Base-by-base conservation (phyloP, 2,329 filamentous ascomycete genomes). In the Hymenoscyphus repandus region DNA sequence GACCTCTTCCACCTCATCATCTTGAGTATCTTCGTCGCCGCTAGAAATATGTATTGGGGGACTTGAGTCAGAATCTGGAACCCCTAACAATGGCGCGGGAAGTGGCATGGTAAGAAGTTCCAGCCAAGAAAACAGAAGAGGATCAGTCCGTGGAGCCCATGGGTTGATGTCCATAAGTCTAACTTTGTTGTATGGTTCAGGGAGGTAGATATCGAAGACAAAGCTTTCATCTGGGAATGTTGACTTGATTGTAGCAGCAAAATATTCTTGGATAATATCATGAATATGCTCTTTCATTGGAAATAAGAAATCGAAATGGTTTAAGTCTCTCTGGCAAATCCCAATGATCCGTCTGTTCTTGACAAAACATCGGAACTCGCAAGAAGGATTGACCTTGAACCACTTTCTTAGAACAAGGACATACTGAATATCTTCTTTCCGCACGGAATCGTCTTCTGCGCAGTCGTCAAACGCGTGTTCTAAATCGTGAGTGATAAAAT, bases 311-410 rank as follows among this genome's bases (percentile, higher is more conserved):
- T 86, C 82, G 68, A 92, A 97, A 71, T 93, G 81, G 64, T 95
- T 96, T 46, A 92, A 77, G 66, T 97, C 92, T 5, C 93, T 82
- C 70, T 97, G 93, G 32, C 85, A 88, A 51, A 97, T 83, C 53
- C 83, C 90, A 37, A 99, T 77, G 13, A 99, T 76, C 48, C 80
- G 81, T 10, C 89, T 78, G 51, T 90, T 77, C 62, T 92, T 88
- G 36, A 97, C 93, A 64, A 97, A 99, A 67, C 91, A 96, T 20
- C 93, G 82, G 69, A 99, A 99, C 68, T 99, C 93, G 52, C 96
- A 81, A 0, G 90, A 87, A 0, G 91, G 90, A 66, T 96, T 93
- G 49, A 93, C 83, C 56, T 84, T 85, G 69, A 96, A 88, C 70
- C 88, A 92, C 66, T 95, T 89, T 32, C 93, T 83, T 9, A 99